phyloP scores from a whole-genome alignment of 305 asterid genomes.

The Ilex paraguariensis region DNA sequence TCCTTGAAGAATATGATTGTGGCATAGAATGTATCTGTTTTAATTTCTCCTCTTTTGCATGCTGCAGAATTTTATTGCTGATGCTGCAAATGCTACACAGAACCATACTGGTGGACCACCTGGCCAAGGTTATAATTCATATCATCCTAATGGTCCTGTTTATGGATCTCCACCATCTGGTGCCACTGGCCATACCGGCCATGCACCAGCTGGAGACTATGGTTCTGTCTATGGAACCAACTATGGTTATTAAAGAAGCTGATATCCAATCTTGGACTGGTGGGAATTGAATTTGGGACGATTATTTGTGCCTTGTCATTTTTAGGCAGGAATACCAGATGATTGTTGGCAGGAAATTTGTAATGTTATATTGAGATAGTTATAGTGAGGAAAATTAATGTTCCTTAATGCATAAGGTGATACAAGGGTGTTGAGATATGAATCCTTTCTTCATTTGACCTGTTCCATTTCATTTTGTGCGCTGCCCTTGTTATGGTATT shows the following conservation, averaged over 20 bases:
- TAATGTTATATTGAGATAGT: too few relatives aligned
- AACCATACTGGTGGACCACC: slow-evolving; percentile 40
- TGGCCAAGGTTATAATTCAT: slow-evolving; percentile 49
- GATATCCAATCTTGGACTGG: not conserved
- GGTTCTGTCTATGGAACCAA: slow-evolving; percentile 42
- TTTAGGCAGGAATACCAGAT: too few relatives aligned
- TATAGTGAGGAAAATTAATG: too few relatives aligned
- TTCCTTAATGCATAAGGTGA: too few relatives aligned
- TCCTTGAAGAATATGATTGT: not conserved
- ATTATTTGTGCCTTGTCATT: too few relatives aligned
- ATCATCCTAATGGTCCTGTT: slow-evolving; percentile 34
- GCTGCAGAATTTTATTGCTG: slow-evolving; percentile 55
- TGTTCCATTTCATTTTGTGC: too few relatives aligned
- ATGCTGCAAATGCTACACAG: slow-evolving; percentile 39
- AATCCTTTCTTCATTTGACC: too few relatives aligned
- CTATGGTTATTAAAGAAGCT: slow-evolving; percentile 35
- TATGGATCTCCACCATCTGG: slow-evolving; percentile 33
- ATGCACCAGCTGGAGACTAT: slow-evolving; percentile 45
- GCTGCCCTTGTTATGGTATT: too few relatives aligned
- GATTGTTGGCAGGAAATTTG: too few relatives aligned
- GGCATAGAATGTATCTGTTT: not conserved
- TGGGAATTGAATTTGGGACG: too few relatives aligned
- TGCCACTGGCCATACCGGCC: slow-evolving; percentile 30
- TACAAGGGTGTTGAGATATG: too few relatives aligned
- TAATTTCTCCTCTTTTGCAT: not conserved